Evolutionary conservation across 164 flowering plant genomes (phyloP).

Genomic region (Sextonia rubra): DNA sequence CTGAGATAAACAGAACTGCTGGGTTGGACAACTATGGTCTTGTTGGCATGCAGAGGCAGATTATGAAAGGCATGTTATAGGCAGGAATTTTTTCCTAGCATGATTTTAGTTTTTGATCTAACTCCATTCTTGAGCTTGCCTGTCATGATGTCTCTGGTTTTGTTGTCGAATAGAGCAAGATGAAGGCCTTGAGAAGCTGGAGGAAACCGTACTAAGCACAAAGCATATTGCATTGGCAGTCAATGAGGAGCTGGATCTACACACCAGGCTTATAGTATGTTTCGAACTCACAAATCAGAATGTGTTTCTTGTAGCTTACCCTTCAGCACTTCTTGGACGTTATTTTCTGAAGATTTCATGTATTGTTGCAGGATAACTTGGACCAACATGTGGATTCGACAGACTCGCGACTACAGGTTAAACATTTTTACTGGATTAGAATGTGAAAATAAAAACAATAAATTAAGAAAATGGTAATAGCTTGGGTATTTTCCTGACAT

Average conservation of each 20-base stretch:
- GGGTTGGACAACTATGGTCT: conserved; percentile 80
- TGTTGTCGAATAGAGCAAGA: conserved; percentile 63
- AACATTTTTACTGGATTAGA: conserved; percentile 1
- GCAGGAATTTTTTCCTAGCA: background rate
- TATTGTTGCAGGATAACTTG: conserved; percentile 60
- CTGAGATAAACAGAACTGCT: conserved; percentile 41
- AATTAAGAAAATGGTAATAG: no score
- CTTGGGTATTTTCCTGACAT: no score
- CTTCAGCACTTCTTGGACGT: background rate
- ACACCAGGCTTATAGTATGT: conserved; percentile 76
- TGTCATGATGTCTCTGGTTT: background rate
- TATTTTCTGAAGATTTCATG: background rate
- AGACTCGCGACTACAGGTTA: conserved; percentile 63
- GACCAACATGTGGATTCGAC: conserved; percentile 73
- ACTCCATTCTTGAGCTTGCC: background rate
- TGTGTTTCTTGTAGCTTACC: background rate
- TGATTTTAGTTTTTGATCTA: background rate
- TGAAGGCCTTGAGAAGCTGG: conserved; percentile 78
- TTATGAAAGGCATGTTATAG: conserved; percentile 64
- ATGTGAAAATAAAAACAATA: no score
- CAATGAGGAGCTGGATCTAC: conserved; percentile 78
- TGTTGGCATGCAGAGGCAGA: conserved; percentile 75
- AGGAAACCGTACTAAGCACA: conserved; percentile 70
- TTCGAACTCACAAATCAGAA: background rate
- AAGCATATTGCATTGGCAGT: conserved; percentile 88